Conservation (phyloP, 2,329 filamentous ascomycete species). For the Aureobasidium sp. region DNA sequence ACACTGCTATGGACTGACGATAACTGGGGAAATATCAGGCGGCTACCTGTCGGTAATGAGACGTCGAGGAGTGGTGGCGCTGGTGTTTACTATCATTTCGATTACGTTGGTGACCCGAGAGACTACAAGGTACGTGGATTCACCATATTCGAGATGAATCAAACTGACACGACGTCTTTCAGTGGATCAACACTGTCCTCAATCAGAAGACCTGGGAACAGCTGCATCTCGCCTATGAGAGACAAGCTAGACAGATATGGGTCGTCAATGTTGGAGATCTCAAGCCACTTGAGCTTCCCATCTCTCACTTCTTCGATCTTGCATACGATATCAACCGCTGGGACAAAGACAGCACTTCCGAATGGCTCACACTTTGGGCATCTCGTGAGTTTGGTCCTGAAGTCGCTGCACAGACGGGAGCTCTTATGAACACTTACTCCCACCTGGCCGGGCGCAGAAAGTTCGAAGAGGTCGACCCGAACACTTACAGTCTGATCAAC, state of each 20-base stretch:
- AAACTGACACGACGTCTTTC: too few species aligned
- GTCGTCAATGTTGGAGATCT: conserved; percentile 60
- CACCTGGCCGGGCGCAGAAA: conserved; percentile 51
- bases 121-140: conserved; percentile 21
- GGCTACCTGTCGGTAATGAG: conserved; percentile 53
- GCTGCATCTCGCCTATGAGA: conserved; percentile 53
- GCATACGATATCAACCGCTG: conserved; percentile 55
- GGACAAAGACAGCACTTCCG: conserved; percentile 45
- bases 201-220: conserved; percentile 58
- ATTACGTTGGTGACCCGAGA: conserved; percentile 52
- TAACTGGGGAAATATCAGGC: conserved; percentile 62
- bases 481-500: conserved; percentile 53
- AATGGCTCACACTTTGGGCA: conserved; percentile 52
- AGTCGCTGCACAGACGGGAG: conserved; percentile 40
- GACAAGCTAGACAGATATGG: conserved; percentile 54
- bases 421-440: conserved; percentile 48
- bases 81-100: conserved; percentile 59
- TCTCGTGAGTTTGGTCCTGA: conserved; percentile 48
- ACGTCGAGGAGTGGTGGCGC: conserved; percentile 52
- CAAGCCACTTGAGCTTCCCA: conserved; percentile 57
- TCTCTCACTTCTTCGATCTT: conserved; percentile 59
- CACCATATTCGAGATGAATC: too few species aligned
- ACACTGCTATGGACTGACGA: conserved; percentile 63
- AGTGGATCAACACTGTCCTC: conserved; percentile 61
- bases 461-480: conserved; percentile 53